Percentiles rank a stretch among this genome's conserved stretches.
phyloP scores from a whole-genome alignment of 2,329 filamentous ascomycete species.

The Talaromyces funiculosus region DNA sequence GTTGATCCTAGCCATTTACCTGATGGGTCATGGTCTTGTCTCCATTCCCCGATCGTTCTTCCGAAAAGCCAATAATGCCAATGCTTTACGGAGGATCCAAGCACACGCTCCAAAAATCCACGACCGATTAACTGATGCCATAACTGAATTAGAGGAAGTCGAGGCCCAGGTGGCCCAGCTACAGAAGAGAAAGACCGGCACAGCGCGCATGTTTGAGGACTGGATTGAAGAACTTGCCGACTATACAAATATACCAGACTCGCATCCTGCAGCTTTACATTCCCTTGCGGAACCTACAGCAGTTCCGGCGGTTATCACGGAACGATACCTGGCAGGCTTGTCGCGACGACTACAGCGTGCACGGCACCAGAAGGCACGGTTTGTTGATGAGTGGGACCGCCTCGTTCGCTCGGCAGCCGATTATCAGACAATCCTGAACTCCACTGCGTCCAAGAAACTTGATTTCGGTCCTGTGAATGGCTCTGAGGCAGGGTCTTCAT shows the following conservation, averaged over 20 bases:
- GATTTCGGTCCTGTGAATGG: slow-evolving; percentile 61
- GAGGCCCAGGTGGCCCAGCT: slow-evolving; percentile 77
- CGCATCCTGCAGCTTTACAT: slow-evolving; percentile 37
- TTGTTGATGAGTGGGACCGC: slow-evolving; percentile 77
- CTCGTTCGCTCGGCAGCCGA: slow-evolving; percentile 69
- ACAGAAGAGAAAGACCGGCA: slow-evolving; percentile 72
- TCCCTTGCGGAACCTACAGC: slow-evolving; percentile 35
- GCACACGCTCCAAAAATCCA: slow-evolving; percentile 72
- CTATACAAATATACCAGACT: slow-evolving; percentile 63
- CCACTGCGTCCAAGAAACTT: slow-evolving; percentile 71
- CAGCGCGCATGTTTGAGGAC: slow-evolving; percentile 69
- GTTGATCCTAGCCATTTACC: slow-evolving; percentile 82
- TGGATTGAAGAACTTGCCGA: slow-evolving; percentile 96
- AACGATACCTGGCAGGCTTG: slow-evolving; percentile 85
- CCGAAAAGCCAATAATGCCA: slow-evolving; percentile 70
- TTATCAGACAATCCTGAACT: slow-evolving; percentile 77
- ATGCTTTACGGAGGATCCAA: slow-evolving; percentile 69
- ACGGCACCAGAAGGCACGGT: slow-evolving; percentile 75
- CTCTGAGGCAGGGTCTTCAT: slow-evolving; percentile 44
- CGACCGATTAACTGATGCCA: slow-evolving; percentile 81
- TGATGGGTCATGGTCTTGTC: slow-evolving; percentile 96
- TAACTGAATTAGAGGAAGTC: slow-evolving; percentile 70
- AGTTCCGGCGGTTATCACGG: slow-evolving; percentile 79
- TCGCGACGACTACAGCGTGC: slow-evolving; percentile 76
- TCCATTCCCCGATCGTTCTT: slow-evolving; percentile 79